Conservation (phyloP, 2,329 filamentous ascomycete species). For the Sporothrix phasma region DNA sequence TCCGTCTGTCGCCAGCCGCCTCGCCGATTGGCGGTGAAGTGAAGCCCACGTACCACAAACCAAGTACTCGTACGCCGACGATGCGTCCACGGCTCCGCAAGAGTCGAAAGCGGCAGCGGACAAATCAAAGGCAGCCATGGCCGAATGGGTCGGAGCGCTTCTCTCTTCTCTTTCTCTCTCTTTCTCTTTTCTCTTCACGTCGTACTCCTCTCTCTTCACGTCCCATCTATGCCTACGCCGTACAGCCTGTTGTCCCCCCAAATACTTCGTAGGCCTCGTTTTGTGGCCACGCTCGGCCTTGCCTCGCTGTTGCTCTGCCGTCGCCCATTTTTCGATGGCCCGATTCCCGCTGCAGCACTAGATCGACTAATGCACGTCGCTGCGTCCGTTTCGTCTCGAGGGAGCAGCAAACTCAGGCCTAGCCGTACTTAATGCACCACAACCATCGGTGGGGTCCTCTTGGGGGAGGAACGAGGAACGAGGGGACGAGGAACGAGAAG, state of each 20-base stretch:
- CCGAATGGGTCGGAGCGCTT: too few relatives aligned
- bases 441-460: neutral
- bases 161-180: neutral
- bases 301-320: neutral
- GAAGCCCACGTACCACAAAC: too few relatives aligned
- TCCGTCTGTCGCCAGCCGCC: too few relatives aligned
- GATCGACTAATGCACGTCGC: constrained; percentile 8
- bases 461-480: too few relatives aligned
- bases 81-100: too few relatives aligned
- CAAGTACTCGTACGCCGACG: too few relatives aligned
- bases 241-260: neutral
- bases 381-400: neutral
- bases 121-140: too few relatives aligned
- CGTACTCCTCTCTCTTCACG: neutral
- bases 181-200: neutral
- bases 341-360: neutral
- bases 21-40: too few relatives aligned
- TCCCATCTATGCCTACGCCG: neutral
- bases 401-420: too few relatives aligned
- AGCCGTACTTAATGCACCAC: too few relatives aligned
- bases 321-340: neutral
- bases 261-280: neutral
- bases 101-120: too few relatives aligned
- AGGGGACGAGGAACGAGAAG: too few relatives aligned
- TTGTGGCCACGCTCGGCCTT: neutral